phyloP scores from a whole-genome alignment of 2,329 filamentous ascomycete species.

The Trematosphaeria pertusa region DNA sequence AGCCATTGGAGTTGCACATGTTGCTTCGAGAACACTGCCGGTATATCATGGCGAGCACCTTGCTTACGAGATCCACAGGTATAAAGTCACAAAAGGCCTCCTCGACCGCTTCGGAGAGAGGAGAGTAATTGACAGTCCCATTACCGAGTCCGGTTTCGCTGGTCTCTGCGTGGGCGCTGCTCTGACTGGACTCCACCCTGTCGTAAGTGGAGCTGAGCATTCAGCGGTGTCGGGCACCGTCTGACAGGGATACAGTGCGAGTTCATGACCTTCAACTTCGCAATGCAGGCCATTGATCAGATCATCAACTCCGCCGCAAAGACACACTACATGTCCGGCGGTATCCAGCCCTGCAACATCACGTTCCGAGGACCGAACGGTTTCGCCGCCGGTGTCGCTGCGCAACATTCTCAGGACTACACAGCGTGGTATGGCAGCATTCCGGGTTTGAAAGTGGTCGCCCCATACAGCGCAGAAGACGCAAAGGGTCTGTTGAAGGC shows the following conservation, averaged over 20 bases:
- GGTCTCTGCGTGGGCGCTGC: constrained; percentile 95
- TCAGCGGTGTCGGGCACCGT: background rate
- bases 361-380: constrained; percentile 99
- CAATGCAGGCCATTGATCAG: constrained; percentile 99
- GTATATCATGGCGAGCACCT: too few species aligned
- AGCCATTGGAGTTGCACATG: too few species aligned
- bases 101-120: constrained; percentile 97
- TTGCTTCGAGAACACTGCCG: too few species aligned
- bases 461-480: constrained; percentile 95
- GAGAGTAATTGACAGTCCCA: constrained; percentile 97
- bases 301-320: constrained; percentile 99
- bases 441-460: constrained; percentile 94
- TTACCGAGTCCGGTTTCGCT: constrained; percentile 95
- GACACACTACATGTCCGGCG: constrained; percentile 99
- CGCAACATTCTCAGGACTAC: constrained; percentile 99
- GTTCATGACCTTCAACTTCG: constrained; percentile 99
- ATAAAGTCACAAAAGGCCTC: constrained; percentile 99
- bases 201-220: constrained; percentile 65
- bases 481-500: constrained; percentile 98
- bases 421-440: constrained; percentile 99
- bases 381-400: constrained; percentile 92
- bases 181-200: constrained; percentile 89
- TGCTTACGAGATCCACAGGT: constrained; percentile 61
- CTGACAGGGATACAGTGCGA: constrained; percentile 73
- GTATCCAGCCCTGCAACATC: constrained; percentile 99